A percentile compares a stretch with the other conserved stretches of the same genome.
Evolutionary conservation across 208 protist genomes (phyloP).

Genomic region (Leishmania aethiopica): DNA sequence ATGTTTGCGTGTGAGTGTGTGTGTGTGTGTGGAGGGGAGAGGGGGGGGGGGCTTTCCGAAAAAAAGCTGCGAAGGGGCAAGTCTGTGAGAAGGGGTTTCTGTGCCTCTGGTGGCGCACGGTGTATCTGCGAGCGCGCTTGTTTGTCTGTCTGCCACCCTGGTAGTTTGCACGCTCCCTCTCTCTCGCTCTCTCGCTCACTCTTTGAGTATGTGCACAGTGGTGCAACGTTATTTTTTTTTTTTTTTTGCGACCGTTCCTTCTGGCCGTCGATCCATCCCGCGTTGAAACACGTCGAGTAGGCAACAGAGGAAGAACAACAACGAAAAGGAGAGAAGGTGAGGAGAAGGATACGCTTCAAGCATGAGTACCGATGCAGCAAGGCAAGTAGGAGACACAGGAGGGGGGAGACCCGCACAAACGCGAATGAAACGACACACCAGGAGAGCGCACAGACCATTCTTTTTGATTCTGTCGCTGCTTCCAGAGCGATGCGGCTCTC

Average conservation of each 20-base stretch:
- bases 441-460: background rate
- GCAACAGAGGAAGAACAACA: background rate
- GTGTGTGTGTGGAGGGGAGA: background rate
- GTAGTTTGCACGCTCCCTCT: background rate
- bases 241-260: background rate
- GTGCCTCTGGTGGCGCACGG: background rate
- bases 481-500: background rate
- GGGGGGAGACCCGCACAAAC: conserved; percentile 7
- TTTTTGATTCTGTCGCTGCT: background rate
- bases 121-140: background rate
- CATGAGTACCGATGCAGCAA: background rate
- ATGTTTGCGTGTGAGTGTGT: background rate
- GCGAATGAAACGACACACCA: background rate
- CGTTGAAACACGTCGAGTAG: background rate
- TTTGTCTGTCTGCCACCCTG: background rate
- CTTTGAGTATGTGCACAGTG: background rate
- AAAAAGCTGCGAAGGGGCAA: background rate
- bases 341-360: background rate
- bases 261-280: background rate
- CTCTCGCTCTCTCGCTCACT: background rate
- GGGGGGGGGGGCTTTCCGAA: background rate
- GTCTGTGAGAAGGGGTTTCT: background rate
- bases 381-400: background rate
- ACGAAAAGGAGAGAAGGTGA: background rate
- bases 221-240: background rate